phyloP scores from a whole-genome alignment of 148 eudicot species.

The Nepenthes mirabilis region DNA sequence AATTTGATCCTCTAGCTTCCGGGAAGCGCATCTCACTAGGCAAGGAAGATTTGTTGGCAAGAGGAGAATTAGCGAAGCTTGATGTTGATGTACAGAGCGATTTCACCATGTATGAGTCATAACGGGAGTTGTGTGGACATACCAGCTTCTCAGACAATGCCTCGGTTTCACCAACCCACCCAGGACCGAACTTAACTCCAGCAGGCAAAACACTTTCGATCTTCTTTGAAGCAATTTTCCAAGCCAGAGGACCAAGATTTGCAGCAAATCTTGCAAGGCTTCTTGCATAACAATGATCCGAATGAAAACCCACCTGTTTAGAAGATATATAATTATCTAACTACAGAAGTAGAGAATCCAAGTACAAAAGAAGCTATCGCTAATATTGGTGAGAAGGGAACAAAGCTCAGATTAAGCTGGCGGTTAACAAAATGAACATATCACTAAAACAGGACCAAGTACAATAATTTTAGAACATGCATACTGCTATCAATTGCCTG shows the following conservation, averaged over 20 bases:
- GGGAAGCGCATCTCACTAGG: conserved; percentile 8
- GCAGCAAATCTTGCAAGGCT: conserved; percentile 73
- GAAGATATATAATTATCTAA: background rate
- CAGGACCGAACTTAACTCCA: conserved; percentile 64
- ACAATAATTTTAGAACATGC: background rate
- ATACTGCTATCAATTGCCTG: conserved; percentile 46
- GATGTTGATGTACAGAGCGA: conserved; percentile 13
- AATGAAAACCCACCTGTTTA: conserved; percentile 51
- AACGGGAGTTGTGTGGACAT: conserved; percentile 12
- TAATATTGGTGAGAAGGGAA: background rate
- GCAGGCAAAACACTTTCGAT: conserved; percentile 44
- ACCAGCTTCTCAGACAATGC: conserved; percentile 18
- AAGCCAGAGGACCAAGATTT: conserved; percentile 68
- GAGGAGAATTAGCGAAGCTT: conserved; percentile 12
- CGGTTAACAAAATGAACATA: too few species aligned
- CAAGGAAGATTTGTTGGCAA: conserved; percentile 5
- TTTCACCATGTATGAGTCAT: conserved; percentile 11
- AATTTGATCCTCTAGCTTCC: conserved; percentile 18
- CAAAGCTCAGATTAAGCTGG: background rate
- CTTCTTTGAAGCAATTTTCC: conserved; percentile 61
- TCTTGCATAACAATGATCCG: conserved; percentile 66
- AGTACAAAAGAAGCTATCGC: background rate
- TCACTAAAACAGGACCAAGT: too few species aligned
- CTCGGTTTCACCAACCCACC: conserved; percentile 62
- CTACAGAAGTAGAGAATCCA: background rate